These are phyloP conservation scores for Penicillium alfredii DNA, from an alignment of 495 filamentous ascomycete genomes.

Conservation along the genomic window DNA sequence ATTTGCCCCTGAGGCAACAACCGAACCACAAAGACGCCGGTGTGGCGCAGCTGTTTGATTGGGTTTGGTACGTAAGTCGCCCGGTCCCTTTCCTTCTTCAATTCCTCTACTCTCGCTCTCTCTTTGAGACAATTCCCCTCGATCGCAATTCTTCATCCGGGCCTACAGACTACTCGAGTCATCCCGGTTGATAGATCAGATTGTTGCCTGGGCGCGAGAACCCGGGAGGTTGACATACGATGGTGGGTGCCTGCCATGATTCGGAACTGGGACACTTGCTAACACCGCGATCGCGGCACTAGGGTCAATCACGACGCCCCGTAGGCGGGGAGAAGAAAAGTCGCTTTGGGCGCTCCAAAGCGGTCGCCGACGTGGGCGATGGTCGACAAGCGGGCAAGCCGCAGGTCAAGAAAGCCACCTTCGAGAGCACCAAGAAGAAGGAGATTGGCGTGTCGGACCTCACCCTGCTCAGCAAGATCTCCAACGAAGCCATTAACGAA, in stretches of 20 bases:
- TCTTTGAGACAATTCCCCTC: constrained; percentile 10
- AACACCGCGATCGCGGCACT: constrained; percentile 10
- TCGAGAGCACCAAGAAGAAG: constrained; percentile 96
- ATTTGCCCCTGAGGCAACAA: constrained; percentile 21
- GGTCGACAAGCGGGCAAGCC: constrained; percentile 47
- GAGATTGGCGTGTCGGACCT: constrained; percentile 98
- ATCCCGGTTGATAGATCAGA: constrained; percentile 24
- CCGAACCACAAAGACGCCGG: constrained; percentile 5
- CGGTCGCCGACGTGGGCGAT: constrained; percentile 41
- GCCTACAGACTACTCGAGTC: constrained; percentile 9
- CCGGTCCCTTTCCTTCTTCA: constrained; percentile 10
- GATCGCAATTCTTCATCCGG: constrained; percentile 10
- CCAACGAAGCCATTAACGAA: constrained; percentile 98
- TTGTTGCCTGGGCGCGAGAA: constrained; percentile 29
- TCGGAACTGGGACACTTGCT: too few species aligned
- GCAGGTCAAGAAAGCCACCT: constrained; percentile 89
- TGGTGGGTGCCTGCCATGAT: constrained; percentile 36
- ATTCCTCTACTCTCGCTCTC: constrained; percentile 9
- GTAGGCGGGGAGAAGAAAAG: constrained; percentile 45
- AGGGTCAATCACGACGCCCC: constrained; percentile 48
- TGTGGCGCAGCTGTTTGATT: constrained; percentile 29
- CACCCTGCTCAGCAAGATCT: constrained; percentile 95
- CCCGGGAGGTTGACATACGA: constrained; percentile 29
- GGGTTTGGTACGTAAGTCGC: constrained; percentile 26
- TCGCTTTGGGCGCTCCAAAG: constrained; percentile 45